Base-by-base conservation (phyloP, 1,284 basidiomycete species). In the Cutaneotrichosporon daszewskae region DNA sequence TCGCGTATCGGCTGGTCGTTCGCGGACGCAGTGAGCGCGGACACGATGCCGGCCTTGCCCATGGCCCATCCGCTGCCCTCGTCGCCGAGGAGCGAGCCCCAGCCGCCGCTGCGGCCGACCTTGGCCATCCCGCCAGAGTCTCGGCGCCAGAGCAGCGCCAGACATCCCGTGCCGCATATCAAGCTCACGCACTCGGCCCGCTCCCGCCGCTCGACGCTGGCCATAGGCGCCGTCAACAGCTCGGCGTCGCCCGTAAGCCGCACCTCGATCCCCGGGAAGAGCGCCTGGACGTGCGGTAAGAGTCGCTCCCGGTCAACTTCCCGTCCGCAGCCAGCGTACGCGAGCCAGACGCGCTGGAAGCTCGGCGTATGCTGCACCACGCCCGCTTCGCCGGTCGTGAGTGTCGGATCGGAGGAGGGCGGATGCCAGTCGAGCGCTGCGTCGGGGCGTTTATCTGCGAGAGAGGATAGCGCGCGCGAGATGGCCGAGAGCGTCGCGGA, bases 1-100 rank as follows among this genome's bases (percentile, higher is more conserved):
- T 17, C 5, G 10, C n/a, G 17, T 8, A 43, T 26, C 8, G 36
- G 40, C 14, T 17, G 13, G 6, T 18, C 13, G 38, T 54, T 54
- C n/a, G 52, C 52, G 4, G 37, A 33, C n/a, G 17, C 29, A 3
- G 37, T 40, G 17, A 54, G 40, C 17, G 51, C 42, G n/a, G 22
- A 22, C 32, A 36, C 45, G 27, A 51, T 19, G 0, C 34, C 52
- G 33, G 31, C 45, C 38, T 43, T 51, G 18, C 52, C 52, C 18
- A 54, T 20, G 3, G 41, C 24, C 45, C 45, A 48, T 4, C 43
- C 52, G 34, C 43, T 45, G n/a, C 52, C 52, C 24, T 47, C 34
- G 40, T 54, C 52, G 34, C 39, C 52, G 5, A 54, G 42, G 6
- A 54, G 32, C 14, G 46, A 32, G 5, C 52, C 52, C 52, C 52